Evolutionary conservation across 805 yeast genomes (phyloP), one percentile per base, ranked within the genome.

Genomic region (Hanseniaspora taiwanica): DNA sequence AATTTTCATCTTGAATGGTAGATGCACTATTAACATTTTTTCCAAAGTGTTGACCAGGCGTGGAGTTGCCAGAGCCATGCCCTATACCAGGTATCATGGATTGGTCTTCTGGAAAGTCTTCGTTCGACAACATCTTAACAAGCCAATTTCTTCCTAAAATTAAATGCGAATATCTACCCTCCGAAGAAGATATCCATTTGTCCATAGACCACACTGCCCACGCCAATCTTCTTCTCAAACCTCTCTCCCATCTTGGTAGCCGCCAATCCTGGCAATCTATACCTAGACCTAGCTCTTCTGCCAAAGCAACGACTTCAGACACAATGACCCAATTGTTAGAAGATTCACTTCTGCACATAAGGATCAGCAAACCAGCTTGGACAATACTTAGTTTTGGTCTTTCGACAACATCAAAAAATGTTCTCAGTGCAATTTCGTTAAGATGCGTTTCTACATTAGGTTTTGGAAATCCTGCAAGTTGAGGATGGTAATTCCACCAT

Each of bases 201-300:
- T 86, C 96, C 57, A 86, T 94, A 39, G 81, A 66, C 67, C 76
- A 89, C 1, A 86, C 91, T 0, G 96, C 96, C 97, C 98, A 89
- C 1, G 96, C 94, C 37, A 89, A 61, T 43, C 97, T 67, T 49
- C 84, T 73, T 39, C 98, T 68, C 37, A 89, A 62, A 5, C 94
- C 93, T 38, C 94, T 68, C 54, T 89, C 98, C 97, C 97, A 91
- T 50, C 80, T 78, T 0, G 97, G 97, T 27, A 89, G 62, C 51
- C 81, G 78, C 98, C 98, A 89, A 47, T 71, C 73, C 42, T 80
- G 76, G 52, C 96, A 87, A 53, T 87, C 89, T n/a, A 84, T 66
- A 0, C 95, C 94, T 9, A 89, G 64, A 0, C 97, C 96, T 14
- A 89, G 64, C 49, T 89, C 94, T 58, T 89, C 96, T 1, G 96